Evolutionary conservation across 805 yeast species (phyloP), one percentile per base, ranked within the genome.

Genomic region (Kazachstania psychrophila): DNA sequence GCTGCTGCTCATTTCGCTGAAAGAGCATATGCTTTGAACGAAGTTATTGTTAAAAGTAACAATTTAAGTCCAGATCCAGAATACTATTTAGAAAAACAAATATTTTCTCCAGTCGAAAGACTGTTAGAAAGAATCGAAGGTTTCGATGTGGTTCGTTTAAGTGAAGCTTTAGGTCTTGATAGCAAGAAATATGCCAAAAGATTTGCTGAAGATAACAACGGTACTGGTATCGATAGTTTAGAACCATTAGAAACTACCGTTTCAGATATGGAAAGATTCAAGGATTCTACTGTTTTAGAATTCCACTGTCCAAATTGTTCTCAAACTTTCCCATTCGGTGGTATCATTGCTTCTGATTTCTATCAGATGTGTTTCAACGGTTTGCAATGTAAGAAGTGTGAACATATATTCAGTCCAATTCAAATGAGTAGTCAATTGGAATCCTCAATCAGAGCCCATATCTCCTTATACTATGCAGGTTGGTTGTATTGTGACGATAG

Each of bases 71-170:
- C 92, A 1, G 98, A 92, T 59, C 70, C 83, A 1, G 69, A 66
- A 27, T 88, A 73, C 54, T 92, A 92, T 56, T 65, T 89, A 47
- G 92, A 79, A 46, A 83, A 86, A 56, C 99, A 92, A 61, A 72
- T 92, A 8, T 75, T 82, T 50, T 87, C 94, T 2, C 96, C 96
- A 3, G 77, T 92, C 8, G 94, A 85, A 54, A 76, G 98, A 61
- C 66, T 92, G 36, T 65, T 89, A 28, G 94, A 80, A 46, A 73
- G 80, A 43, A 77, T 92, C 37, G 94, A 86, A 45, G 96, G 97
- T 28, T 72, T 82, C 44, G 96, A 89, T 53, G 68, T 77, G 50
- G 75, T 77, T 33, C 71, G 92, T 46, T 68, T 92, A 27, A 94
- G 95, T 4, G 69, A 70, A 31, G 69, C 79, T 3, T 66, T 92